phyloP scores from a whole-genome alignment of 2,329 filamentous ascomycete species.

The Botrytis paeoniae region DNA sequence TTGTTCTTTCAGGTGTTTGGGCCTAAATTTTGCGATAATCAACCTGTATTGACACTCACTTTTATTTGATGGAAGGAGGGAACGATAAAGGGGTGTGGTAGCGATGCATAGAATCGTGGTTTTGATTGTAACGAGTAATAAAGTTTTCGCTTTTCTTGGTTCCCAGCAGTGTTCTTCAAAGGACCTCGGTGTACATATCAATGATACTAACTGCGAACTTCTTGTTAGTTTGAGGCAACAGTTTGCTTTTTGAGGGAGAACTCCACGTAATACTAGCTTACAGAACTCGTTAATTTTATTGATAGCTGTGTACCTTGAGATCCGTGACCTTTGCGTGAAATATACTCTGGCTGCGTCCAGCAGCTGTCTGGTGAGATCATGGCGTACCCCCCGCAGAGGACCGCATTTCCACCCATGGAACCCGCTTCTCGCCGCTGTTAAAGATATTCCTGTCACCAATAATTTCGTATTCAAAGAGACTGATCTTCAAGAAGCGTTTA shows the following conservation, averaged over 20 bases:
- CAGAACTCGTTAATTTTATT: too few relatives aligned
- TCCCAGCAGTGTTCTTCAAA: neutral
- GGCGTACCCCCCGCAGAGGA: neutral
- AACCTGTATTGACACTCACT: neutral
- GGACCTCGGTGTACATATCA: neutral
- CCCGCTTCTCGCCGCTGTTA: neutral
- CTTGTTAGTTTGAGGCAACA: neutral
- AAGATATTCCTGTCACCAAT: neutral
- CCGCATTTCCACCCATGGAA: accelerated
- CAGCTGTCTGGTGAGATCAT: neutral
- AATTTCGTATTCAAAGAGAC: neutral
- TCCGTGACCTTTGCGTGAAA: neutral
- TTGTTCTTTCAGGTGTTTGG: neutral
- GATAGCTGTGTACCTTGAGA: neutral
- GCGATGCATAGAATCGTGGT: neutral
- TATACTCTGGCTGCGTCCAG: neutral
- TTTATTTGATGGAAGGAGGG: neutral
- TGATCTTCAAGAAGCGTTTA: accelerated
- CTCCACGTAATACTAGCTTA: neutral
- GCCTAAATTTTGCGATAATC: neutral
- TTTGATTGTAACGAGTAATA: neutral
- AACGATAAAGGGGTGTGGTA: neutral
- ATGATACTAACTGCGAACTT: neutral
- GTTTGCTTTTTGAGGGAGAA: neutral
- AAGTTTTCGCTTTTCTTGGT: neutral